Base-by-base conservation (phyloP, 139 green algal species). In the Chlamydomonas schloesseri region DNA sequence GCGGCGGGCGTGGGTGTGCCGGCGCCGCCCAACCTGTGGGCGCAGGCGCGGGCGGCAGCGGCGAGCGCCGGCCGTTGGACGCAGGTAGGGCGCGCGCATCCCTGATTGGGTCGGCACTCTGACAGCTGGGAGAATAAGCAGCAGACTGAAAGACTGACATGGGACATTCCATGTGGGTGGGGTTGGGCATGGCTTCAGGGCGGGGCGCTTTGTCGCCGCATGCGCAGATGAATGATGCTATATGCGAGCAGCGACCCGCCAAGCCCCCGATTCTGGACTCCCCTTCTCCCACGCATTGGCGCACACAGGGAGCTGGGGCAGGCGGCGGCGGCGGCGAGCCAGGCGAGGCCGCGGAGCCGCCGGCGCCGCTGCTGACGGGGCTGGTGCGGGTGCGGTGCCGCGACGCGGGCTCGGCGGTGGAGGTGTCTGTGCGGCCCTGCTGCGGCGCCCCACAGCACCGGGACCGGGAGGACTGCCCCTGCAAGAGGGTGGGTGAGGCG, bases 251-350 rank as follows among this genome's bases (percentile, higher is more conserved):
- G n/a, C n/a, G n/a, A n/a, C n/a, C n/a, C n/a, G n/a, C n/a, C n/a
- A n/a, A n/a, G n/a, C n/a, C n/a, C n/a, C n/a, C n/a, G n/a, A n/a
- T n/a, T n/a, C n/a, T n/a, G n/a, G n/a, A n/a, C n/a, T n/a, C n/a
- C n/a, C n/a, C n/a, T n/a, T n/a, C n/a, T n/a, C n/a, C n/a, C n/a
- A n/a, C n/a, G n/a, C n/a, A n/a, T n/a, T n/a, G n/a, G n/a, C n/a
- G n/a, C n/a, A n/a, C n/a, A 42, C 18, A 42, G 36, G 70, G 36
- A 31, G 36, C 34, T 10, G 14, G 42, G 70, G 82, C 75, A n/a
- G 10, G 70, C 65, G 46, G 82, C 17, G 21, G 95, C 90, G 93
- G 89, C 73, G 79, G 29, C 94, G 18, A 73, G 71, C 2, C 88
- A 75, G 8, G 75, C 71, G 21, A 83, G 73, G 13, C 47, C 47